Evolutionary conservation across 2,329 filamentous ascomycete species (phyloP).

Genomic region (Arachnomyces sp.): DNA sequence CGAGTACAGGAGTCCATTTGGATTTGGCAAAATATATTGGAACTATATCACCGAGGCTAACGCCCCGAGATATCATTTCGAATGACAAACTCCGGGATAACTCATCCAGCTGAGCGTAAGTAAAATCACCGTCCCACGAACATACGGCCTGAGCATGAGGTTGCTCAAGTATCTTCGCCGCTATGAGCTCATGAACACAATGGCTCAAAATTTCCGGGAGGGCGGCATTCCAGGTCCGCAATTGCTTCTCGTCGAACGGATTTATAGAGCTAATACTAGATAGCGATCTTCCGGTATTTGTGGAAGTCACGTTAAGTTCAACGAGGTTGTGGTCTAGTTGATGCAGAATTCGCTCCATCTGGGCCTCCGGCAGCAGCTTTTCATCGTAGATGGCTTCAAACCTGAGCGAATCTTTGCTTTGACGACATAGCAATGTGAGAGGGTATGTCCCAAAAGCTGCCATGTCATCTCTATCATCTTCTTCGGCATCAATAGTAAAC

Average conservation of each 20-base stretch:
- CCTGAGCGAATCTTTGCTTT: neutral
- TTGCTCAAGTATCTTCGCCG: constrained; percentile 4
- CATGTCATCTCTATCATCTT: neutral
- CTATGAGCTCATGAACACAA: constrained; percentile 18
- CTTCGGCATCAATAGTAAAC: neutral
- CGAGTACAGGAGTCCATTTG: too few relatives aligned
- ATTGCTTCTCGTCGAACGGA: too few relatives aligned
- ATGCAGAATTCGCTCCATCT: neutral
- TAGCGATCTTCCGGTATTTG: too few relatives aligned
- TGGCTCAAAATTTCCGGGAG: constrained; percentile 7
- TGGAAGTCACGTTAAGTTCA: too few relatives aligned
- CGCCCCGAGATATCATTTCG: constrained; percentile 5
- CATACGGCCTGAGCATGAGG: constrained; percentile 8
- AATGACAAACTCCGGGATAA: constrained; percentile 7
- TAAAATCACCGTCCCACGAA: constrained; percentile 12
- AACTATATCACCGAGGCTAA: constrained; percentile 9
- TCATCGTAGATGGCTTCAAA: neutral
- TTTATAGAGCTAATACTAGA: too few relatives aligned
- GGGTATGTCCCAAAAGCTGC: neutral
- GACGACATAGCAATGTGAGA: neutral
- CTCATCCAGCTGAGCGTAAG: constrained; percentile 10
- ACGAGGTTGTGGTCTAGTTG: too few relatives aligned
- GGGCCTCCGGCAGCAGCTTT: neutral
- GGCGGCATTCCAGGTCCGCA: constrained; percentile 4
- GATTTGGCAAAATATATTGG: too few relatives aligned